Evolutionary conservation across 169 alveolate species (phyloP), one percentile per base, ranked within the genome.

Genomic region (Cryptosporidium xiaoi): DNA sequence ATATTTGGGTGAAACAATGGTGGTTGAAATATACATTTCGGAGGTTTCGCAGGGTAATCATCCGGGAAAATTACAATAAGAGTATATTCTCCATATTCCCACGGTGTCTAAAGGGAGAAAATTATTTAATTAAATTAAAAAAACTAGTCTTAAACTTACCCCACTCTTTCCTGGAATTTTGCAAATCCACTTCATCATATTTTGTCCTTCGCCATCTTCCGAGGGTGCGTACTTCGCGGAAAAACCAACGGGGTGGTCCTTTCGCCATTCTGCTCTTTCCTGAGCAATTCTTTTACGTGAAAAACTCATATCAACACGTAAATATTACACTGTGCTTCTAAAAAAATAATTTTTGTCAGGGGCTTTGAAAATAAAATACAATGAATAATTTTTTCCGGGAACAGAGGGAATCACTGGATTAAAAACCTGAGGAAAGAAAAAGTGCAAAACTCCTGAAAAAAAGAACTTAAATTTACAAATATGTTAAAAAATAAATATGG

Each of bases 31-130:
- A 95, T 95, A 94, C 99, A 98, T 95, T 98, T 97, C 10, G 99
- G 99, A 36, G 99, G 99, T 68, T 98, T 99, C 92, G 98, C 95
- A 24, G 99, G 99, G 92, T 98, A 99, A 58, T 98, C 99, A 83
- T 98, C 99, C 3, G 99, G 89, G 92, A 98, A 99, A 90, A 96
- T 99, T 99, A 99, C 98, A 31, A 94, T 93, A 36, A 99, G 92
- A 58, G 97, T 96, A 91, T 96, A 98, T 71, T 96, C 97, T 5
- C 99, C 99, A 8, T 97, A 99, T 92, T 97, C 99, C 99, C 99
- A 98, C 24, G 95, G 93, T 65, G 98, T 60, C 82, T 56, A 84
- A 33, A n/a, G 10, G 18, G 16, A 64, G 27, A 50, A 24, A 24
- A 44, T 16, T 65, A 48, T 5, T 34, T 71, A 50, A 27, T 64